These are phyloP conservation scores for Kodamaea derodonti DNA, from an alignment of 1,139 yeast species.

Conservation along the genomic window DNA sequence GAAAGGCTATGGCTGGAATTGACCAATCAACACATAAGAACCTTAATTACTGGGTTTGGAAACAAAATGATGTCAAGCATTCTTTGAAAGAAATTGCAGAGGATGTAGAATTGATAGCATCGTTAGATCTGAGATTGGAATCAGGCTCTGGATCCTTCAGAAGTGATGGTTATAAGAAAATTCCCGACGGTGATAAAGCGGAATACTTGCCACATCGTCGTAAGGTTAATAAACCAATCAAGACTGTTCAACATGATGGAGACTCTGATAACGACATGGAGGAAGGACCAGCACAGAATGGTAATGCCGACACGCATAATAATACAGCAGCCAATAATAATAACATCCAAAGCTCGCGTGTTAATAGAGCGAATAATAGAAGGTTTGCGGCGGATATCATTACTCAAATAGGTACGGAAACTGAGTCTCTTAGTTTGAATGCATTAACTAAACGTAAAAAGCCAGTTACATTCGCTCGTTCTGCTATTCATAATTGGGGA, in stretches of 20 bases:
- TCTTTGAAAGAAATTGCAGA: constrained; percentile 24
- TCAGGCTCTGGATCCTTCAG: constrained; percentile 61
- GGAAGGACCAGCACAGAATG: constrained; percentile 4
- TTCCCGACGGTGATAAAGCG: constrained; percentile 67
- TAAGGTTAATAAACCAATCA: constrained; percentile 50
- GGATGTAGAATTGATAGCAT: constrained; percentile 25
- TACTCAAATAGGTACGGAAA: constrained; percentile 78
- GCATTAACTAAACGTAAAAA: constrained; percentile 84
- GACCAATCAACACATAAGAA: constrained; percentile 29
- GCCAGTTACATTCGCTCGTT: constrained; percentile 92
- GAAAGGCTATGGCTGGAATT: constrained; percentile 36
- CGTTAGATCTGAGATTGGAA: constrained; percentile 35
- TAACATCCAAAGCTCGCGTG: constrained; percentile 63
- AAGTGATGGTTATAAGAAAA: constrained; percentile 71
- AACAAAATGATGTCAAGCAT: constrained; percentile 34
- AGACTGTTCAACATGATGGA: constrained; percentile 55
- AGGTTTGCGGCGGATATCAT: constrained; percentile 88
- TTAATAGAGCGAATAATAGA: constrained; percentile 84
- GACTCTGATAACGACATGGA: constrained; percentile 34
- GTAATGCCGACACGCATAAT: constrained; percentile 16
- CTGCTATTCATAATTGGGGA: constrained; percentile 98
- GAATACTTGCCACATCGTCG: constrained; percentile 78
- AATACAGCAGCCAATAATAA: constrained; percentile 5
- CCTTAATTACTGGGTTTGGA: constrained; percentile 69
- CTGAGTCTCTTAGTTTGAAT: constrained; percentile 73